Percentiles rank a stretch among this genome's conserved stretches.
phyloP scores from a whole-genome alignment of 2,329 filamentous ascomycete species.

The Sclerotinia glacialis region DNA sequence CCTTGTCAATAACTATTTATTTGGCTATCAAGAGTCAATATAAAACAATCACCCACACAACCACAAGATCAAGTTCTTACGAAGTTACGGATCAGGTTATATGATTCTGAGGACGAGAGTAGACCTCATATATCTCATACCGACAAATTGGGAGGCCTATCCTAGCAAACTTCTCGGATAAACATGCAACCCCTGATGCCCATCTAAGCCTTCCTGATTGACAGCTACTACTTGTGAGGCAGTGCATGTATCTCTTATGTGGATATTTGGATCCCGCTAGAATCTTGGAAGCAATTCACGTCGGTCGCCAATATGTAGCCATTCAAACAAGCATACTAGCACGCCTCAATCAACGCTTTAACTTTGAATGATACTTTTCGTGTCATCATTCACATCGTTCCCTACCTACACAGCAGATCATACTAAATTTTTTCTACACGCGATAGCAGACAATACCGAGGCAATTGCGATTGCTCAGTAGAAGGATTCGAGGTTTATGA shows the following conservation, averaged over 20 bases:
- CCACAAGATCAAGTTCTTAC: neutral
- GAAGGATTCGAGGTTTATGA: neutral
- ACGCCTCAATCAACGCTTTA: conserved; percentile 7
- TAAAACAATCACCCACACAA: neutral
- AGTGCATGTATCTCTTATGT: conserved; percentile 1
- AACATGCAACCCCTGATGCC: conserved; percentile 9
- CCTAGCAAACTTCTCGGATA: conserved; percentile 15
- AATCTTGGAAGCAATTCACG: conserved; percentile 3
- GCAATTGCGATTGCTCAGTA: neutral
- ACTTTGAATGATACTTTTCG: conserved; percentile 11
- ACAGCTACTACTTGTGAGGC: neutral
- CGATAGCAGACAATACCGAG: conserved; percentile 1
- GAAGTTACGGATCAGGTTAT: neutral
- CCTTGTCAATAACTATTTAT: neutral
- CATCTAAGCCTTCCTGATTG: conserved; percentile 13
- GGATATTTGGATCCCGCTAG: neutral
- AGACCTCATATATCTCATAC: conserved; percentile 13
- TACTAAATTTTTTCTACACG: neutral
- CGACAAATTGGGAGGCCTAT: conserved; percentile 7
- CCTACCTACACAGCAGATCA: neutral
- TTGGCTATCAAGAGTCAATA: neutral
- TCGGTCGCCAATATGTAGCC: conserved; percentile 11
- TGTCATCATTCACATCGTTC: conserved; percentile 7
- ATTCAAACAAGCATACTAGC: neutral
- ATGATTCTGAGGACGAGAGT: neutral